Percentiles rank a stretch among this genome's conserved stretches.
Conservation (phyloP, 495 filamentous ascomycete genomes). For the Penicillium coprophilum region DNA sequence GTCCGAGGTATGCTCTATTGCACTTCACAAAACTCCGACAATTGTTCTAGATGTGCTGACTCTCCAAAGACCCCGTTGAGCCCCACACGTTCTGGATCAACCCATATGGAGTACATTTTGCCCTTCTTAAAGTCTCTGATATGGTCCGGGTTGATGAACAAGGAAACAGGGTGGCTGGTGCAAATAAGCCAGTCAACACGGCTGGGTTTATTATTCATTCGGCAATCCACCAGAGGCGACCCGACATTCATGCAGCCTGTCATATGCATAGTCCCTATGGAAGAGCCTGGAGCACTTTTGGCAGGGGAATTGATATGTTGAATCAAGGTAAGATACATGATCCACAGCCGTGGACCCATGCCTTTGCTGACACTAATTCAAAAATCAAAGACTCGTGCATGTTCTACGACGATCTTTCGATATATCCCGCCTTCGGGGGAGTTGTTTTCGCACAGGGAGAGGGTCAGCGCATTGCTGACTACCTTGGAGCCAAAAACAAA, state of each 20-base stretch:
- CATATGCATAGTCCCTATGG: slow-evolving; percentile 38
- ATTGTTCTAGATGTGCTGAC: too few species aligned
- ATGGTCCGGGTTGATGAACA: too few species aligned
- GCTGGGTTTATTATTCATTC: slow-evolving; percentile 61
- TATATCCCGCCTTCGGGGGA: slow-evolving; percentile 45
- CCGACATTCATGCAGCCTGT: slow-evolving; percentile 39
- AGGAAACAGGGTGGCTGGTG: too few species aligned
- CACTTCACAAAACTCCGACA: too few species aligned
- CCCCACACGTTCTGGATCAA: too few species aligned
- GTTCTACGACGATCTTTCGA: slow-evolving; percentile 46
- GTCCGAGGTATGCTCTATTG: too few species aligned
- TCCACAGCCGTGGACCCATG: background rate
- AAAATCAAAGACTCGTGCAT: slow-evolving; percentile 40
- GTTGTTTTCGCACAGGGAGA: slow-evolving; percentile 56
- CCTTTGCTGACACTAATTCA: background rate
- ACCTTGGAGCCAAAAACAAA: background rate
- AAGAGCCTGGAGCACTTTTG: slow-evolving; percentile 33
- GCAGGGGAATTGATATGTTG: slow-evolving; percentile 38
- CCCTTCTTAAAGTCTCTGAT: too few species aligned
- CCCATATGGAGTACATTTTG: too few species aligned
- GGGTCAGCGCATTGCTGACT: slow-evolving; percentile 24
- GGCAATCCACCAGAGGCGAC: slow-evolving; percentile 35
- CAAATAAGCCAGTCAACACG: slow-evolving; percentile 39
- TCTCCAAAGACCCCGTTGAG: too few species aligned
- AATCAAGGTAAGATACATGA: slow-evolving; percentile 34